Evolutionary conservation across 441 rosid species (phyloP).

Genomic region (Adansonia madagascariensis): DNA sequence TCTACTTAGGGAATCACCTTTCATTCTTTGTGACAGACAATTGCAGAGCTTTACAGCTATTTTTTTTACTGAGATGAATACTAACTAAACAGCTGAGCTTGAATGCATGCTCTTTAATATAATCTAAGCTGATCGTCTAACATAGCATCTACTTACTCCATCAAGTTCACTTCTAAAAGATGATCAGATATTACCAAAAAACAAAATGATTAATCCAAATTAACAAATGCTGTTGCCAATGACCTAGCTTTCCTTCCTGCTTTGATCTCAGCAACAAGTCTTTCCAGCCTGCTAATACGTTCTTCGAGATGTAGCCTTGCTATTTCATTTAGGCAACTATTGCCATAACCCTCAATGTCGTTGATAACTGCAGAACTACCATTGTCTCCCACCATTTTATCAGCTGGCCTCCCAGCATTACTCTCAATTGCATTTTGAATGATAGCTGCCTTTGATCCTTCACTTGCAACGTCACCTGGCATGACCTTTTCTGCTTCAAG

Average conservation of each 20-base stretch:
- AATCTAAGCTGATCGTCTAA: background rate
- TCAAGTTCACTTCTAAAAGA: background rate
- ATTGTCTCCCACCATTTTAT: background rate
- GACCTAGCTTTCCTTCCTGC: background rate
- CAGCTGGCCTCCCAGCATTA: background rate
- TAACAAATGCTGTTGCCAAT: too few relatives aligned
- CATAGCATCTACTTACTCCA: background rate
- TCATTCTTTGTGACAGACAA: too few relatives aligned
- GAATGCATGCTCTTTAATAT: background rate
- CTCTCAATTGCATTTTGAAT: background rate
- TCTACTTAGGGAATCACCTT: background rate
- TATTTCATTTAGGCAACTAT: background rate
- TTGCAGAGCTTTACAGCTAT: background rate
- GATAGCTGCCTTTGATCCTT: background rate
- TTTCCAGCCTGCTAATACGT: conserved; percentile 10
- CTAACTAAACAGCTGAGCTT: background rate
- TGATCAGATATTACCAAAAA: background rate
- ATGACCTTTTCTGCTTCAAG: background rate
- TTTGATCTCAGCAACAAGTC: background rate
- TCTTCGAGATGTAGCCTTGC: background rate
- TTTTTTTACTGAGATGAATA: background rate
- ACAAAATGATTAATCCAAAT: background rate
- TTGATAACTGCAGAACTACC: background rate
- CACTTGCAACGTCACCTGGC: background rate
- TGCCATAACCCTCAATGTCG: background rate